Percentiles rank a stretch among this genome's conserved stretches.
These are phyloP conservation scores for Ascoidea rubescens DNA, from an alignment of 805 yeast genomes.

Conservation along the genomic window DNA sequence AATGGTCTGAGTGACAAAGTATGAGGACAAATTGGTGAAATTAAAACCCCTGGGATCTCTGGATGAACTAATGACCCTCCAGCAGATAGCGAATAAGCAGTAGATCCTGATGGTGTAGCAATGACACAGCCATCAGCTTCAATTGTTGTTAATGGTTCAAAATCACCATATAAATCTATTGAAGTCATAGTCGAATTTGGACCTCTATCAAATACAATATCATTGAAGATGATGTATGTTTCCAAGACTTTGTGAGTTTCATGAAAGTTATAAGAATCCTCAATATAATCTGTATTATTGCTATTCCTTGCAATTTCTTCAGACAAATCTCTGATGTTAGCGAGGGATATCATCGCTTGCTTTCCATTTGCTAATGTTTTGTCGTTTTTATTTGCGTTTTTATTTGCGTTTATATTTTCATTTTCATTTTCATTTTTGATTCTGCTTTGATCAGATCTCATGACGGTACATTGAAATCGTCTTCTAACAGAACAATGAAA, in stretches of 20 bases:
- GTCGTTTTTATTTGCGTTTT: background rate
- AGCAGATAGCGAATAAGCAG: constrained; percentile 39
- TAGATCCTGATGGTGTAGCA: constrained; percentile 56
- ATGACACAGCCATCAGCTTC: constrained; percentile 56
- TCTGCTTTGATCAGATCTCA: constrained; percentile 17
- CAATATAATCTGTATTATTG: constrained; percentile 1
- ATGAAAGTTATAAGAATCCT: constrained; percentile 4
- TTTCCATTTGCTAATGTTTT: background rate
- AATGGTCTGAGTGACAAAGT: constrained; percentile 39
- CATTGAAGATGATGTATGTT: constrained; percentile 31
- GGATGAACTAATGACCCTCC: constrained; percentile 46
- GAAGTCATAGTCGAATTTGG: constrained; percentile 38
- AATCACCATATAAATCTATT: constrained; percentile 33
- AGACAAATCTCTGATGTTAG: constrained; percentile 9
- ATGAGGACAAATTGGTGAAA: constrained; percentile 44
- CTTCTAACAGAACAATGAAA: constrained; percentile 33
- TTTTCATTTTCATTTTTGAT: background rate
- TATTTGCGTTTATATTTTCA: constrained; percentile 1
- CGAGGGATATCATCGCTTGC: background rate
- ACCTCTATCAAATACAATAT: constrained; percentile 37
- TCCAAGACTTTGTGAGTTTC: constrained; percentile 18
- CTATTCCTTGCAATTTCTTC: constrained; percentile 13
- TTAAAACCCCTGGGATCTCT: constrained; percentile 35
- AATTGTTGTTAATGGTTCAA: constrained; percentile 39
- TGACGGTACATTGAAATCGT: constrained; percentile 36